Evolutionary conservation across 176 grass and related monocot genomes (phyloP).

Genomic region (Raddia guianensis): DNA sequence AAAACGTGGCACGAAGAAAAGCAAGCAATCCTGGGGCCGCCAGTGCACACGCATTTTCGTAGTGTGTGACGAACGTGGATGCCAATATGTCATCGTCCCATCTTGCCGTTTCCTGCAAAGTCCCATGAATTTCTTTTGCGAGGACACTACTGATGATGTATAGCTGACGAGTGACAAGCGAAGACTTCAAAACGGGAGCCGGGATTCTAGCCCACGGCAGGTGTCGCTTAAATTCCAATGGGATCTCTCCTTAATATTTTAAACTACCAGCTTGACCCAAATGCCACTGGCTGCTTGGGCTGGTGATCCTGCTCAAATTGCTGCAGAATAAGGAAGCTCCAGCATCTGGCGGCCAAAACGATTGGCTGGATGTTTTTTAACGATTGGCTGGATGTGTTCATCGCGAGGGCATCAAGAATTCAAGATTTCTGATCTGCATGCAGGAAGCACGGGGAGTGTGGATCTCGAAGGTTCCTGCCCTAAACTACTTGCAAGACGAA

Average conservation of each 20-base stretch:
- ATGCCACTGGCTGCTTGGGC: conserved; percentile 10
- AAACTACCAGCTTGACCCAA: conserved; percentile 20
- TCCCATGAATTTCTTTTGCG: neutral
- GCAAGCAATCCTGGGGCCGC: neutral
- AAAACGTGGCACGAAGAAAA: too few relatives aligned
- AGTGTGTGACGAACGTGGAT: neutral
- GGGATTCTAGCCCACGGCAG: conserved; percentile 28
- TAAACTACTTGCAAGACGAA: neutral
- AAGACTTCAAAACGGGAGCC: neutral
- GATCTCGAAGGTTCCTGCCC: neutral
- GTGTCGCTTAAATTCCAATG: neutral
- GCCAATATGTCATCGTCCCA: neutral
- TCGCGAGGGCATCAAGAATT: neutral
- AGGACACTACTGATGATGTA: neutral
- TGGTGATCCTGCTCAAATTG: neutral
- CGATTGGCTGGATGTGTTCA: neutral
- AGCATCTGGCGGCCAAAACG: neutral
- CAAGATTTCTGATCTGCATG: neutral
- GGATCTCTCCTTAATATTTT: neutral
- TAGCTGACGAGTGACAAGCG: neutral
- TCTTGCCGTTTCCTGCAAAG: neutral
- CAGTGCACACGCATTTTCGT: neutral
- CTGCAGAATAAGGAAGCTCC: neutral
- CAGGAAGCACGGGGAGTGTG: neutral
- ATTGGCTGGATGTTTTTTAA: conserved; percentile 16